These are phyloP conservation scores for Candida berthetii DNA, from an alignment of 805 yeast species.

Conservation along the genomic window DNA sequence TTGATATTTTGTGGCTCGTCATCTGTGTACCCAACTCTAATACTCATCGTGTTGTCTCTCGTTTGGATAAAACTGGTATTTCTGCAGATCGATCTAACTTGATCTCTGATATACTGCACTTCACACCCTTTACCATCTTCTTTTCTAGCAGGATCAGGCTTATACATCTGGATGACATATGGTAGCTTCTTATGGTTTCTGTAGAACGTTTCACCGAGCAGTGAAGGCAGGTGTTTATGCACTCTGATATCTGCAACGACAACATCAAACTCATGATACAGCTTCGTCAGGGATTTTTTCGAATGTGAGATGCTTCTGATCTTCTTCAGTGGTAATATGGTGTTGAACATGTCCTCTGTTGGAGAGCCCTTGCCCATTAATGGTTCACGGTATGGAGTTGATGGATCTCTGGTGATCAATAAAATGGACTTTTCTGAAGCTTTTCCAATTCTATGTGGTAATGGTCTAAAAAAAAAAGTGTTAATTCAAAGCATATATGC, in stretches of 20 bases:
- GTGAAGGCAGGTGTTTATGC: slow-evolving; percentile 49
- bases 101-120: slow-evolving; percentile 54
- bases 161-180: slow-evolving; percentile 53
- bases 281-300: slow-evolving; percentile 37
- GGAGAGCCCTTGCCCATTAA: slow-evolving; percentile 42
- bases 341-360: slow-evolving; percentile 57
- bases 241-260: slow-evolving; percentile 67
- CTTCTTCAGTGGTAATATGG: slow-evolving; percentile 54
- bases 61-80: slow-evolving; percentile 60
- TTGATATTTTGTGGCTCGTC: slow-evolving; percentile 36
- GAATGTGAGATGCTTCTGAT: slow-evolving; percentile 40
- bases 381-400: slow-evolving; percentile 44
- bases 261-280: slow-evolving; percentile 58
- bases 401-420: slow-evolving; percentile 71
- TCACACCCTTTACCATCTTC: slow-evolving; percentile 59
- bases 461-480: slow-evolving; percentile 25
- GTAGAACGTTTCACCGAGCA: slow-evolving; percentile 57
- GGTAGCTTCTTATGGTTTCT: slow-evolving; percentile 63
- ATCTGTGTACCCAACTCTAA: slow-evolving; percentile 53
- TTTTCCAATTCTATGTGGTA: slow-evolving; percentile 44
- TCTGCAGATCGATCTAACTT: slow-evolving; percentile 56
- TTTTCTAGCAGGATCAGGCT: slow-evolving; percentile 19
- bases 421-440: slow-evolving; percentile 45
- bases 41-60: slow-evolving; percentile 52
- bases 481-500: background rate